These are phyloP conservation scores for Bryoglossum gracile DNA, from an alignment of 495 filamentous ascomycete species.

Conservation along the genomic window DNA sequence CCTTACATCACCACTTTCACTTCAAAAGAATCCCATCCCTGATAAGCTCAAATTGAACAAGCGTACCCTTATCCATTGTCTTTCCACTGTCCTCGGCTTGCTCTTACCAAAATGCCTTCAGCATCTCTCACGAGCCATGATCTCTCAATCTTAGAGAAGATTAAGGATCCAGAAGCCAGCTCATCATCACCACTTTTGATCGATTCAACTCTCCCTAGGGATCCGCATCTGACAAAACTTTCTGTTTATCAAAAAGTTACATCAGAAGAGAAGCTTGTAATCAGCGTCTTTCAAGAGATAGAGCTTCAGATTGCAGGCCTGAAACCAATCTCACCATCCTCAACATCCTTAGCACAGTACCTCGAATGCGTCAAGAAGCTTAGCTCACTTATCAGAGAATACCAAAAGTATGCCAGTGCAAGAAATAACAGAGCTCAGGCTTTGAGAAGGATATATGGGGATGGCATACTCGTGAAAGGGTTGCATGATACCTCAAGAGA, in stretches of 20 bases:
- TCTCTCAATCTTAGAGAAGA: slow-evolving; percentile 61
- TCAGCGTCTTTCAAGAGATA: slow-evolving; percentile 39
- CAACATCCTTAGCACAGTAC: slow-evolving; percentile 30
- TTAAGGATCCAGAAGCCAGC: slow-evolving; percentile 72
- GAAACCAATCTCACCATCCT: slow-evolving; percentile 21
- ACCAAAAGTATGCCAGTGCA: slow-evolving; percentile 65
- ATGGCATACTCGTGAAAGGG: slow-evolving; percentile 29
- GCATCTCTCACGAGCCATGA: slow-evolving; percentile 60
- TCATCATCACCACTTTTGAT: slow-evolving; percentile 46
- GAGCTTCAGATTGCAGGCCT: slow-evolving; percentile 40
- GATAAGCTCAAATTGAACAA: not conserved
- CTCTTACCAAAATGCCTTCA: slow-evolving; percentile 41
- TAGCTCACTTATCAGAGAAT: slow-evolving; percentile 43
- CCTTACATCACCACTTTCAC: not conserved
- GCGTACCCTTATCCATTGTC: not conserved
- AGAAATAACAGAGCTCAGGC: slow-evolving; percentile 74
- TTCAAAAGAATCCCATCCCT: not conserved
- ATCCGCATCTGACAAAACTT: slow-evolving; percentile 43
- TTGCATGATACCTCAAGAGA: slow-evolving; percentile 20
- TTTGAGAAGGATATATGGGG: slow-evolving; percentile 51
- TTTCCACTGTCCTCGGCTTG: not conserved
- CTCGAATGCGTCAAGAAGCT: slow-evolving; percentile 37
- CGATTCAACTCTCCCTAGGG: slow-evolving; percentile 49
- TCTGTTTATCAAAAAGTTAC: slow-evolving; percentile 33
- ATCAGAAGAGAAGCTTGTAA: slow-evolving; percentile 38